Evolutionary conservation across 2,329 filamentous ascomycete genomes (phyloP), one percentile per base, ranked within the genome.

Genomic region (Xylaria polymorpha): DNA sequence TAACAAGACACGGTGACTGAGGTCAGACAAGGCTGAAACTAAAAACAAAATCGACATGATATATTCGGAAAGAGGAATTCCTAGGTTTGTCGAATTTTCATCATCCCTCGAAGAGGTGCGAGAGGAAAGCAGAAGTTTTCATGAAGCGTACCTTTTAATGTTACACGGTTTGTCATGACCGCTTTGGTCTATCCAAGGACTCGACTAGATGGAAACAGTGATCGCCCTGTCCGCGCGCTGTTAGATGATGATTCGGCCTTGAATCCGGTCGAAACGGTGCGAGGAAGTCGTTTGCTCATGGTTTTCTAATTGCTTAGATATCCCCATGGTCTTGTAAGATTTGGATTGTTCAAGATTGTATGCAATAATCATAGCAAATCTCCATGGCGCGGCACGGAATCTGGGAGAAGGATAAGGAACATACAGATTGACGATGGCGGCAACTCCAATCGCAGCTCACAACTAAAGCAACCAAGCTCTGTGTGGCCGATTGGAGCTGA

Each of bases 21-120:
- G 81, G 83, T 89, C 87, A 89, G 87, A 89, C 87, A 89, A 89
- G 87, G 87, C 87, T 89, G 87, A 90, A 89, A 89, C 87, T 87
- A 83, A 85, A 86, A 81, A 56, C 53, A 56, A 56, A 81, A 84
- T 90, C 87, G 83, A 90, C 87, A 90, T 89, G 69, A 78, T 87
- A 75, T 88, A 83, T 90, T 90, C 86, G 85, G 87, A 81, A 88
- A 86, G 87, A 90, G 87, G 87, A 90, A 90, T 90, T 86, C 87
- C 88, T 85, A 85, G 81, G 78, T 79, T 85, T 86, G 85, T 87
- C 81, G 83, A 66, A 81, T 84, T 84, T 84, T 89, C 87, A 90
- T 90, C 87, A 89, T 81, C 77, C 79, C 81, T 80, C 77, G 79
- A 78, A 51, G 66, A 55, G 58, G 37, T 29, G 32, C 8, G 35